Percentiles rank a stretch among this genome's conserved stretches.
These are phyloP conservation scores for Theobroma grandiflorum DNA, from an alignment of 441 rosid genomes.

Conservation along the genomic window DNA sequence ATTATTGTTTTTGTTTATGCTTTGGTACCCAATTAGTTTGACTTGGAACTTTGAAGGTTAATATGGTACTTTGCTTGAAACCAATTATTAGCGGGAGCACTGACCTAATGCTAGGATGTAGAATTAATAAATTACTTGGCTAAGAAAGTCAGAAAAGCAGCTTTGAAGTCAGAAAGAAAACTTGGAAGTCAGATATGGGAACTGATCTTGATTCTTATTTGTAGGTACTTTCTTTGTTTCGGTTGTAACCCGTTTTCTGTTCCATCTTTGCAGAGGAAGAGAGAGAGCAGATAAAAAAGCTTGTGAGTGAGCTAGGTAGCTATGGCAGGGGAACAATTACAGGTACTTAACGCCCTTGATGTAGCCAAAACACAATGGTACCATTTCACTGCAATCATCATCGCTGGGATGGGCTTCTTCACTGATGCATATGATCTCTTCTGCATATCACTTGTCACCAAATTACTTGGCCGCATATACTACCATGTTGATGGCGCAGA, in stretches of 20 bases:
- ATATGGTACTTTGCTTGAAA: not conserved
- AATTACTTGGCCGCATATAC: constrained; percentile 75
- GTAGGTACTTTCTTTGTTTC: not conserved
- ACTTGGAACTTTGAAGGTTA: not conserved
- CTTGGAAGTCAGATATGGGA: not conserved
- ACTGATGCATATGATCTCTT: constrained; percentile 86
- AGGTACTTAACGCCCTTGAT: constrained; percentile 83
- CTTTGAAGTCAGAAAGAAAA: not conserved
- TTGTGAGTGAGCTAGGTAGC: not conserved
- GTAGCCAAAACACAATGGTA: constrained; percentile 86
- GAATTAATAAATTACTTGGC: not conserved
- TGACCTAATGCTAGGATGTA: not conserved
- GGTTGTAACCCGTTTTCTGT: constrained; percentile 20
- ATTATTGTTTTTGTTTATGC: not conserved
- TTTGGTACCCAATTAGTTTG: not conserved
- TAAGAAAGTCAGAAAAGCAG: not conserved
- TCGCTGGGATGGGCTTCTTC: constrained; percentile 90
- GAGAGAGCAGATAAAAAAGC: constrained; percentile 10
- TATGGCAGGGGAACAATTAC: constrained; percentile 61
- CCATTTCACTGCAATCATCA: constrained; percentile 77
- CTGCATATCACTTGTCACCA: constrained; percentile 77
- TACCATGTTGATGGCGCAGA: constrained; percentile 70
- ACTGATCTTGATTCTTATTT: not conserved
- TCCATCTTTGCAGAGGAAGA: constrained; percentile 9
- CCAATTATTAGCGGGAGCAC: not conserved